Base-by-base conservation (phyloP, 2,329 filamentous ascomycete species). In the Emericellopsis atlantica region DNA sequence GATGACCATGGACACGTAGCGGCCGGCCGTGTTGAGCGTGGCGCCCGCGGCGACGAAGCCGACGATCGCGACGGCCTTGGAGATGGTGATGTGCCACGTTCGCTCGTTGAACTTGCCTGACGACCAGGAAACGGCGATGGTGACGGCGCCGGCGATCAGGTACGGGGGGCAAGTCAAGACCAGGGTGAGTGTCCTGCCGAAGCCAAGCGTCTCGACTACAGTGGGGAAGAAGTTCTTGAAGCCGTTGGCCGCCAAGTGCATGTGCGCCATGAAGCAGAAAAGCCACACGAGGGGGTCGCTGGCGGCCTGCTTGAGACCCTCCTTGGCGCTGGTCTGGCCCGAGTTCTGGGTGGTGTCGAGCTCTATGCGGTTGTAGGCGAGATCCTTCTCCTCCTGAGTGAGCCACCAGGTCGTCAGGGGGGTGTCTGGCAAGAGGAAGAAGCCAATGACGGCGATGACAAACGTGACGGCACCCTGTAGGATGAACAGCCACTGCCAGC, bases 401-500 rank as follows among this genome's bases (percentile, higher is more conserved):
- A 71, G 54, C n/a, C 50, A 51, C 14, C 56, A 53, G 5, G 64
- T 52, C 4, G 67, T 69, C 26, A 37, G 21, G 3, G 10, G 57
- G 54, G 34, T 66, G 34, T 49, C 47, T 21, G 48, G 49, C 4
- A 52, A 40, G 11, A 51, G 32, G 33, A 50, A 50, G 43, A 41
- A 50, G 5, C 44, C 46, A 10, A 37, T 15, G 32, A 51, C 23
- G 29, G 48, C 50, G 22, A 52, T 43, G 21, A 48, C 39, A 8
- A 49, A 47, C 15, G 50, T 52, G 16, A 52, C 65, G 6, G 64
- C 60, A 11, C 78, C 78, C 53, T 82, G 76, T 15, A 81, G 72
- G 34, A 83, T 79, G 56, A 83, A 83, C 0, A 82, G 63, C 52
- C 76, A 80, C 14, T 74, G 61, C 77, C 78, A 84, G 4, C 77